A percentile compares a stretch with the other conserved stretches of the same genome.
phyloP scores from a whole-genome alignment of 352 stramenopile genomes.

The Pelagophyceae sp. region DNA sequence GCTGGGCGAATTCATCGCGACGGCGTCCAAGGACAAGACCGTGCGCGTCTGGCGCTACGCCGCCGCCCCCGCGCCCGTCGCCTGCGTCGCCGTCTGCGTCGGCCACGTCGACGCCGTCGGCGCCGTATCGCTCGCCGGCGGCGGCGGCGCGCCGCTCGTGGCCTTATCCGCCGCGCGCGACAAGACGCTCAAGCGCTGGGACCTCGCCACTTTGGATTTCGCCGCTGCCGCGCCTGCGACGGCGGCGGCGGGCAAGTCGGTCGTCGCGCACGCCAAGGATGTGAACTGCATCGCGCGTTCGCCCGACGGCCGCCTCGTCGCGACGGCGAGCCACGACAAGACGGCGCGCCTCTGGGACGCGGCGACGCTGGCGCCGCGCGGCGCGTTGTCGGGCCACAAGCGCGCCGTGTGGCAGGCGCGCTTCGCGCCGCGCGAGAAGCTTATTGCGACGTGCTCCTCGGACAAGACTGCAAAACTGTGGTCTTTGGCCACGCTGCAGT shows the following conservation, averaged over 20 bases:
- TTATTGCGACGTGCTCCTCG: slow-evolving; percentile 82
- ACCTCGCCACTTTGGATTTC: slow-evolving; percentile 39
- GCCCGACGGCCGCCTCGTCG: slow-evolving; percentile 92
- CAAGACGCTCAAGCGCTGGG: slow-evolving; percentile 95
- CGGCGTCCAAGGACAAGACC: slow-evolving; percentile 84
- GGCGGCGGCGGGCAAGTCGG: not conserved
- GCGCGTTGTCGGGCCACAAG: slow-evolving; percentile 89
- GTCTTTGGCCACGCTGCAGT: slow-evolving; percentile 86
- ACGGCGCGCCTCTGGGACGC: slow-evolving; percentile 91
- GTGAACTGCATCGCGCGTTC: slow-evolving; percentile 88
- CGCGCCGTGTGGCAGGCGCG: slow-evolving; percentile 91
- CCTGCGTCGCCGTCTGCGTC: slow-evolving; percentile 71
- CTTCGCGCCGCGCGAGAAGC: slow-evolving; percentile 90
- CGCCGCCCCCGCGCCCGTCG: slow-evolving; percentile 30
- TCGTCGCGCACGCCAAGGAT: slow-evolving; percentile 82
- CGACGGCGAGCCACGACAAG: slow-evolving; percentile 93
- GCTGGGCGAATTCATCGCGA: slow-evolving; percentile 76
- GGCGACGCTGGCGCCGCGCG: slow-evolving; percentile 69
- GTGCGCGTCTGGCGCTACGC: slow-evolving; percentile 71
- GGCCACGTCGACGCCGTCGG: slow-evolving; percentile 89
- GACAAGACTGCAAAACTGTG: slow-evolving; percentile 95
- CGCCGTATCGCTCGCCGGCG: slow-evolving; percentile 69
- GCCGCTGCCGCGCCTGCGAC: not conserved
- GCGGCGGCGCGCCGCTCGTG: slow-evolving; percentile 60
- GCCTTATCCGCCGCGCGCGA: slow-evolving; percentile 90